Evolutionary conservation across 2,329 filamentous ascomycete species (phyloP).

Genomic region (Sporothrix schenckii): DNA sequence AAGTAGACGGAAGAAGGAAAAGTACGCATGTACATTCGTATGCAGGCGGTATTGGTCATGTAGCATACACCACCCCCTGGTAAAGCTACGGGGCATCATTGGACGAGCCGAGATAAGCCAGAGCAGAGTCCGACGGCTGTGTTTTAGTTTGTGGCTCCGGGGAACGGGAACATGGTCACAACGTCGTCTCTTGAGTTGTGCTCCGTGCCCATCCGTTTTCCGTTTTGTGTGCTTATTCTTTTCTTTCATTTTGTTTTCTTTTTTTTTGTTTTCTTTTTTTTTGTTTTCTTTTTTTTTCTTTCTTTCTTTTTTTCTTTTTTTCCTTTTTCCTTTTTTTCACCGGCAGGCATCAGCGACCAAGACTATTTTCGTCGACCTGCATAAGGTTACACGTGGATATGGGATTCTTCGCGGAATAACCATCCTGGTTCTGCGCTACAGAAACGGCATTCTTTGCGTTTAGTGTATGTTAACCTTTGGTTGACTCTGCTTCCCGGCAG

Average conservation of each 20-base stretch:
- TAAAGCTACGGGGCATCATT: background rate
- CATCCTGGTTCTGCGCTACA: conserved; percentile 11
- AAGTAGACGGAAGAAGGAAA: background rate
- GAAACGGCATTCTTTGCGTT: background rate
- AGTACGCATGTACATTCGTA: background rate
- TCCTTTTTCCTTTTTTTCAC: background rate
- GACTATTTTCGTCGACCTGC: conserved; percentile 2
- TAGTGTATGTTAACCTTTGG: background rate
- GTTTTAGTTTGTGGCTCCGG: no score
- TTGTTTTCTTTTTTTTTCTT: no score
- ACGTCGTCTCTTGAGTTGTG: background rate
- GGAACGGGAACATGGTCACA: no score
- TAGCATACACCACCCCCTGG: background rate
- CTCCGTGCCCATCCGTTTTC: background rate
- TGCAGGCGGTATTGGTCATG: conserved; percentile 10
- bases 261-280: no score
- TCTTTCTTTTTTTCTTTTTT: no score
- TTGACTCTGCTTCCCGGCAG: background rate
- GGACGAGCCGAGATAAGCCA: background rate
- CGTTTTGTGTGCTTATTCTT: background rate
- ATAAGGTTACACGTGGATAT: background rate
- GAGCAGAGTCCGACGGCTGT: no score
- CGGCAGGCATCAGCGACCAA: background rate
- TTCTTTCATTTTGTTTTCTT: background rate
- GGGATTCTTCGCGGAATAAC: conserved; percentile 1